Evolutionary conservation across 768 basidiomycete species (phyloP), one percentile per base, ranked within the genome.

Genomic region (Amanita thiersii): DNA sequence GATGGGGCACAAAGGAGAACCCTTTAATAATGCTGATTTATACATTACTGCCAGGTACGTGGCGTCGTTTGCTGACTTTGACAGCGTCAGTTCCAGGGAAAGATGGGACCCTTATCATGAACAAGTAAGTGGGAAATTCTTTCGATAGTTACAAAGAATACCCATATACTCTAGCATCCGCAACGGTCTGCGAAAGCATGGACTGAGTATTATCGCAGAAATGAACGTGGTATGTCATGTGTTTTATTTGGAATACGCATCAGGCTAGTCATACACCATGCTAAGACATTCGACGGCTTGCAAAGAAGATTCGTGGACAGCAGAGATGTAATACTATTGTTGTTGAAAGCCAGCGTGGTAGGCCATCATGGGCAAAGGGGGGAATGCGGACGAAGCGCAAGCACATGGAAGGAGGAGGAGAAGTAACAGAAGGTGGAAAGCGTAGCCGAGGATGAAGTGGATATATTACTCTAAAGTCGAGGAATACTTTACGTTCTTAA

Each of bases 11-110:
- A 61, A 53, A 37, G 73, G 78, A 11, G 57, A 56, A 28, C 47
- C 69, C 3, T 79, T 77, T 47, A 75, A 69, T 18, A 64, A 69
- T n/a, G 77, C 77, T n/a, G 83, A 86, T 52, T 58, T 73, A 43
- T 72, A 77, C 46, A 64, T 72, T 35, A 63, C 77, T 37, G 79
- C 80, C 10, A 74, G 69, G 48, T 72, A 80, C 57, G 71, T 82
- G 25, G 72, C 73, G 18, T 64, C 62, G 4, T 63, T 62, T 39
- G 58, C 63, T 2, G 52, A 72, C 37, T 84, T 77, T 65, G 54
- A 64, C 18, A 56, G 56, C 18, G 54, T 64, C 47, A 50, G 58
- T 12, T 43, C 44, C 0, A 69, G 59, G 43, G 74, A 79, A 24
- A 68, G 70, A 52, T 86, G 80, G 79, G 63, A 64, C 1, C 56